Evolutionary conservation across 345 rosid genomes (phyloP), one percentile per base, ranked within the genome.

Genomic region (Euphorbia tirucalli): DNA sequence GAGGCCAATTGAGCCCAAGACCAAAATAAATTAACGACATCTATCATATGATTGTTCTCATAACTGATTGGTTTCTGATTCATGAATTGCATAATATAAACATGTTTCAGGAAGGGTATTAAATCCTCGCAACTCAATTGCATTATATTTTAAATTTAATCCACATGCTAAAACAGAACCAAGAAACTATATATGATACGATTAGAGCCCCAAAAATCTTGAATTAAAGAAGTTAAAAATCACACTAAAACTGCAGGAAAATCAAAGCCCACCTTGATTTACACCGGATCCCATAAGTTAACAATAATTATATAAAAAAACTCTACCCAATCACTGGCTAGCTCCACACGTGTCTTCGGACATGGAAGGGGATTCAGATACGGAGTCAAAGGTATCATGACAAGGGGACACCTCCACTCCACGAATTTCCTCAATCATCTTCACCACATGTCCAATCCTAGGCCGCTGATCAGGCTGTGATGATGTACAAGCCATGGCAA

Each of bases 261-360:
- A 22, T 4, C 15, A 69, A 35, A 54, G 14, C 31, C 49, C 44
- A 69, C 50, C 31, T 22, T 35, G 7, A 69, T 56, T 21, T 24
- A 69, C 65, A 41, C 19, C 11, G 1, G 35, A 35, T 1, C n/a
- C 46, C 24, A 50, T 8, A 41, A 55, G 21, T 28, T 55, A 15
- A 35, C 39, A 35, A 52, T 15, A 35, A 22, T 4, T 37, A 41
- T 41, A n/a, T n/a, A 46, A 57, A 66, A n/a, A 25, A 50, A 60
- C 52, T 24, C 32, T 21, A 24, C n/a, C 30, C 61, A 11, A 13
- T 81, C 79, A 90, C 79, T 83, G 94, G 71, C 89, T 87, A 46
- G 81, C 83, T 3, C 90, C 91, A 39, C 86, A 74, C 0, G 92
- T 88, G 79, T 87, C 97, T 66, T 87, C 97, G 0, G 97, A 93